Evolutionary conservation across 2,329 filamentous ascomycete genomes (phyloP).

Genomic region (Talaromyces marneffei): DNA sequence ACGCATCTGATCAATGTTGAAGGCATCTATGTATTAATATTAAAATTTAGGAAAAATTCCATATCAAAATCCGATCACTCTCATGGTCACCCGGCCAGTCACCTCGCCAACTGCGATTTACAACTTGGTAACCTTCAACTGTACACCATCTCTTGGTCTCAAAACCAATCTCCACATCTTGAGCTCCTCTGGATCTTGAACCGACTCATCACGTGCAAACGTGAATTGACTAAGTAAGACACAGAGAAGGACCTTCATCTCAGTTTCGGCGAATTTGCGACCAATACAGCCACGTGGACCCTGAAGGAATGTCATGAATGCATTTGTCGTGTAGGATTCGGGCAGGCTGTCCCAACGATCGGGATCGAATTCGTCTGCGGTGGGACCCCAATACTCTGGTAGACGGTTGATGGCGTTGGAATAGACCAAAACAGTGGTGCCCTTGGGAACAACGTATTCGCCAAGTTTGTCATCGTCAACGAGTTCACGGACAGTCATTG

Average conservation of each 20-base stretch:
- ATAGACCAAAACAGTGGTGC: conserved; percentile 41
- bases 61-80: not conserved
- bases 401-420: conserved; percentile 40
- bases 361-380: conserved; percentile 38
- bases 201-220: conserved; percentile 32
- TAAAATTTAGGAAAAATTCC: not conserved
- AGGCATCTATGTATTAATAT: not conserved
- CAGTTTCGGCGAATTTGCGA: conserved; percentile 31
- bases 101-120: not conserved
- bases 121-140: conserved; percentile 30
- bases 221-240: conserved; percentile 30
- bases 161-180: conserved; percentile 48
- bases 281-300: conserved; percentile 31
- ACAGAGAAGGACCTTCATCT: conserved; percentile 33
- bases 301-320: conserved; percentile 30
- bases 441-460: conserved; percentile 37
- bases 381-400: conserved; percentile 38
- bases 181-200: conserved; percentile 40
- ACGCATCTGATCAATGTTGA: not conserved
- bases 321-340: conserved; percentile 32
- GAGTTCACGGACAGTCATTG: conserved; percentile 43
- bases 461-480: conserved; percentile 36
- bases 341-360: conserved; percentile 40
- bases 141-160: conserved; percentile 41
- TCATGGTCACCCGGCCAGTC: no score